Evolutionary conservation across 768 basidiomycete species (phyloP), one percentile per base, ranked within the genome.

Genomic region (Russula olivacea): DNA sequence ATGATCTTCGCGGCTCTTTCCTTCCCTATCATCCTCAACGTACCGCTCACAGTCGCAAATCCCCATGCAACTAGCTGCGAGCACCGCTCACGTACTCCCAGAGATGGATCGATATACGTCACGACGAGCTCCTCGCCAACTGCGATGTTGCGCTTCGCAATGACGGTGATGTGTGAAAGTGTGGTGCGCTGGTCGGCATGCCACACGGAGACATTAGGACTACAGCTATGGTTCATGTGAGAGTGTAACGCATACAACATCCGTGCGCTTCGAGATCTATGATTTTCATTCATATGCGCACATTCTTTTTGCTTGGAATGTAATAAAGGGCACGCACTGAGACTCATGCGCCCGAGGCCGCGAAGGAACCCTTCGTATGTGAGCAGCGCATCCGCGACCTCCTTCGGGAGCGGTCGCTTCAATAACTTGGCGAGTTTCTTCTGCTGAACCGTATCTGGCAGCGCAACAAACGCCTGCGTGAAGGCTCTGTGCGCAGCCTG

Each of bases 191-290:
- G 81, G 72, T 90, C 86, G 61, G 91, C 74, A 71, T 92, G 92
- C 2, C 88, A 84, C 17, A 89, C 85, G n/a, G 90, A 88, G 53
- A 86, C 68, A 72, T 92, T 95, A 0, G 93, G 91, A 17, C 76
- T 72, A 73, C 93, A 97, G 8, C 81, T 81, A 72, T 97, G 93
- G 73, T 96, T 97, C 36, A 95, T 73, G 68, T 94, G 90, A 2
- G 92, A 88, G 71, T 95, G 92, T 5, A 94, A 80, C 23, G 80
- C 81, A 74, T 94, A 96, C 11, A 96, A 76, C 2, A 92, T 93
- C 91, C 92, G 59, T 93, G 90, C 1, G 87, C 83, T 74, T 94
- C 93, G 55, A 93, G 77, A 70, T 93, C 88, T 88, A 57, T 8
- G 11, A 34, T 34, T 34, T 34, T 11, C 34, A 30, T 4, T 43